Evolutionary conservation across 208 protist genomes (phyloP).

Genomic region (Trypanosoma cruzi): DNA sequence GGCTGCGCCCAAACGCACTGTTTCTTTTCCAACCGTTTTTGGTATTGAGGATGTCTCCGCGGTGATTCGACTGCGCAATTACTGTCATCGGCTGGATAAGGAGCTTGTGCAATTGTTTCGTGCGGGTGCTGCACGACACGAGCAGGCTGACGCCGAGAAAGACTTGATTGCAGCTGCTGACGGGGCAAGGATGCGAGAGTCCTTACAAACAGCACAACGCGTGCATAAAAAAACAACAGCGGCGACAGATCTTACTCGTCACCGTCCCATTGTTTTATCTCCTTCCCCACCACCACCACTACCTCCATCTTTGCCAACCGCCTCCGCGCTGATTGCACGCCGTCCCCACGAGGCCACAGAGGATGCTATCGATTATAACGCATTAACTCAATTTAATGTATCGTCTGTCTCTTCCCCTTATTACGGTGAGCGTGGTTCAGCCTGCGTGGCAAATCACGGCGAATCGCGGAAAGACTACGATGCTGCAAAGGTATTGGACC

Average conservation of each 20-base stretch:
- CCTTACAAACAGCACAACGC: background rate
- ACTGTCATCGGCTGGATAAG: conserved; percentile 5
- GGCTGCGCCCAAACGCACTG: background rate
- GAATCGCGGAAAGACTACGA: background rate
- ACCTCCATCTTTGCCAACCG: background rate
- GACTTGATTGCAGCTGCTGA: background rate
- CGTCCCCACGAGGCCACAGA: background rate
- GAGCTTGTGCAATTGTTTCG: background rate
- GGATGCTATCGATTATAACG: background rate
- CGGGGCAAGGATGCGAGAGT: background rate
- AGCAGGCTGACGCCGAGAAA: background rate
- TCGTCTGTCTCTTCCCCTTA: background rate
- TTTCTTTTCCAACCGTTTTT: background rate
- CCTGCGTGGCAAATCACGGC: background rate
- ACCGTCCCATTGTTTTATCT: background rate
- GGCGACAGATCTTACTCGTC: background rate
- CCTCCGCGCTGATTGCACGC: background rate
- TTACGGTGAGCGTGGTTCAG: background rate
- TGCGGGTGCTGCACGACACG: background rate
- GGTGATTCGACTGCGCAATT: conserved; percentile 5
- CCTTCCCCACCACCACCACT: background rate
- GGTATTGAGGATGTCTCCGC: conserved; percentile 13
- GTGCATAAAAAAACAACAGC: background rate
- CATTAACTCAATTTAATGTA: background rate
- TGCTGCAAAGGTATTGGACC: background rate